Evolutionary conservation across 2,329 filamentous ascomycete species (phyloP).

Genomic region (Botryotinia globosa): DNA sequence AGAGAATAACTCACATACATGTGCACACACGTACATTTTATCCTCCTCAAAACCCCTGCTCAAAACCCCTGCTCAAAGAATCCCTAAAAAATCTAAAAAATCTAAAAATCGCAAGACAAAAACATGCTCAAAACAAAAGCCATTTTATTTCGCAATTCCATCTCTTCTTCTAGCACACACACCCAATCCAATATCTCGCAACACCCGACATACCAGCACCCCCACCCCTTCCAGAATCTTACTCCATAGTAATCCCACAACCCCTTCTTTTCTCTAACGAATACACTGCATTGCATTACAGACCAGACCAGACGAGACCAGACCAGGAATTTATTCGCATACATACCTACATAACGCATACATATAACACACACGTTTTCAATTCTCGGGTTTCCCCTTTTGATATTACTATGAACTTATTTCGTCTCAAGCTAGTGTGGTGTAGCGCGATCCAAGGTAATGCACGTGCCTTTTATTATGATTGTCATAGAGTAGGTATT

Average conservation of each 20-base stretch:
- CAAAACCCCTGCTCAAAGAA: too few species aligned
- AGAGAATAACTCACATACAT: too few species aligned
- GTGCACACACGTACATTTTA: too few species aligned
- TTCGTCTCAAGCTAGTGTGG: background rate
- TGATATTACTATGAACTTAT: background rate
- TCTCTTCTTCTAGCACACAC: background rate
- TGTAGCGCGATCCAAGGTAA: too few species aligned
- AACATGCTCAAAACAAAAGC: background rate
- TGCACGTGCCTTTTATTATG: background rate
- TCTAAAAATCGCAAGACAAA: background rate
- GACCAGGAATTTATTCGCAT: background rate
- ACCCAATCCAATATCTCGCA: too few species aligned
- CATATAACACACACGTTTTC: background rate
- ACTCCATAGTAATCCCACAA: too few species aligned
- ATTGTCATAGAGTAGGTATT: too few species aligned
- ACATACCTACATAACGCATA: too few species aligned
- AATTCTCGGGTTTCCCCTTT: background rate
- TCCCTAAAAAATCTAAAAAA: too few species aligned
- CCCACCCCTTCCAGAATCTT: background rate
- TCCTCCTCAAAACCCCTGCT: too few species aligned
- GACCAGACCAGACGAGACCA: background rate
- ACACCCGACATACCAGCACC: background rate
- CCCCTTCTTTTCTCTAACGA: background rate
- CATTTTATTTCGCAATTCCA: too few species aligned
- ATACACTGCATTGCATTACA: too few species aligned